These are phyloP conservation scores for Zizania latifolia DNA, from an alignment of 176 grass and related monocot species.

Conservation along the genomic window DNA sequence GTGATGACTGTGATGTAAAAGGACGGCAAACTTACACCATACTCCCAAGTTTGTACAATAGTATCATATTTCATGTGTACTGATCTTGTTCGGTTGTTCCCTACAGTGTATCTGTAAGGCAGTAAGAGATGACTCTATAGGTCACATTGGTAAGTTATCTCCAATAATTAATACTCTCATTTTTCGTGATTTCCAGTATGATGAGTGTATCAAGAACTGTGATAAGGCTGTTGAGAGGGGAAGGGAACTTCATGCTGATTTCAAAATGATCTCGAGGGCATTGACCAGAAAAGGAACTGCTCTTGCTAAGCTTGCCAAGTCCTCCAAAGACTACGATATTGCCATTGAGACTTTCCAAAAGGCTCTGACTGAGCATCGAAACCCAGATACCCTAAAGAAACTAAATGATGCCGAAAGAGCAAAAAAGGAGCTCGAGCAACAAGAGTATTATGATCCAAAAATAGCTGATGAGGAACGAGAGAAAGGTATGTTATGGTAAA, in stretches of 20 bases:
- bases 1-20: too few relatives aligned
- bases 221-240: slow-evolving; percentile 94
- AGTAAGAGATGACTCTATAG: neutral
- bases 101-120: too few relatives aligned
- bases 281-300: slow-evolving; percentile 98
- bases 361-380: slow-evolving; percentile 93
- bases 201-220: slow-evolving; percentile 94
- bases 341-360: slow-evolving; percentile 92
- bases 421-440: slow-evolving; percentile 95
- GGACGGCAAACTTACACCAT: too few relatives aligned
- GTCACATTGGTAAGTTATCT: neutral
- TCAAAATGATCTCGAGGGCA: slow-evolving; percentile 90
- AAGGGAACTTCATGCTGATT: slow-evolving; percentile 90
- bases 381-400: slow-evolving; percentile 85
- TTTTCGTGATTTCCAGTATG: slow-evolving; percentile 37
- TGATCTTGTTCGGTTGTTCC: too few relatives aligned
- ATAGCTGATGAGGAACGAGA: slow-evolving; percentile 87
- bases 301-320: slow-evolving; percentile 68
- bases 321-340: slow-evolving; percentile 69
- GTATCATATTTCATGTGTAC: neutral
- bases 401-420: slow-evolving; percentile 86
- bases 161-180: neutral
- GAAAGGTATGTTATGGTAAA: slow-evolving; percentile 57
- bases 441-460: slow-evolving; percentile 89
- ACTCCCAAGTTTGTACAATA: too few relatives aligned